Percentiles rank a stretch among this genome's conserved stretches.
These are phyloP conservation scores for Vicia sativa DNA, from an alignment of 306 rosid species.

Conservation along the genomic window DNA sequence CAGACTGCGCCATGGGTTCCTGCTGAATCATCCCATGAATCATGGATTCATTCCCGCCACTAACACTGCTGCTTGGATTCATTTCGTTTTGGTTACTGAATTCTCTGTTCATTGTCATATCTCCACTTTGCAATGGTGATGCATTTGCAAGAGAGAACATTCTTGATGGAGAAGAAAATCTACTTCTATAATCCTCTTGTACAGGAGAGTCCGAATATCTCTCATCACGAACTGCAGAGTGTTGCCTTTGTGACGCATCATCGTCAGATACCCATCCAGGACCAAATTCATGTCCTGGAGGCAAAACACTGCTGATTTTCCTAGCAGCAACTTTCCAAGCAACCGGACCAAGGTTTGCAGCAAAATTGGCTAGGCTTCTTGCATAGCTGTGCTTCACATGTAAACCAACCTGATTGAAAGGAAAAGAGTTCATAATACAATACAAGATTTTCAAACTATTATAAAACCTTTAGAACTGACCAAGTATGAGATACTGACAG, in stretches of 20 bases:
- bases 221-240: conserved; percentile 42
- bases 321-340: conserved; percentile 82
- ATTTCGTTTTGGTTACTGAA: conserved; percentile 49
- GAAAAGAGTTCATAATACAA: background rate
- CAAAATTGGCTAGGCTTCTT: conserved; percentile 82
- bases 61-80: conserved; percentile 40
- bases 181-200: conserved; percentile 43
- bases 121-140: conserved; percentile 49
- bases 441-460: too few relatives aligned
- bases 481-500: background rate
- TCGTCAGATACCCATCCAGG: conserved; percentile 67
- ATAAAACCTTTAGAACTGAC: background rate
- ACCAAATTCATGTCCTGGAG: conserved; percentile 64
- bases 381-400: conserved; percentile 72
- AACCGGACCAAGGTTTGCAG: conserved; percentile 81
- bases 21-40: conserved; percentile 47
- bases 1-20: conserved; percentile 43
- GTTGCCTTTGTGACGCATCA: conserved; percentile 45
- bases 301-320: conserved; percentile 67
- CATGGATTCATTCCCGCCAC: conserved; percentile 42
- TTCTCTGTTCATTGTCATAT: conserved; percentile 47
- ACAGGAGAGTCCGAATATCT: conserved; percentile 41
- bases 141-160: conserved; percentile 45
- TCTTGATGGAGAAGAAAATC: conserved; percentile 50
- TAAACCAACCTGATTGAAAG: conserved; percentile 69